phyloP scores from a whole-genome alignment of 2,329 filamentous ascomycete species.

The Microsporum canis region DNA sequence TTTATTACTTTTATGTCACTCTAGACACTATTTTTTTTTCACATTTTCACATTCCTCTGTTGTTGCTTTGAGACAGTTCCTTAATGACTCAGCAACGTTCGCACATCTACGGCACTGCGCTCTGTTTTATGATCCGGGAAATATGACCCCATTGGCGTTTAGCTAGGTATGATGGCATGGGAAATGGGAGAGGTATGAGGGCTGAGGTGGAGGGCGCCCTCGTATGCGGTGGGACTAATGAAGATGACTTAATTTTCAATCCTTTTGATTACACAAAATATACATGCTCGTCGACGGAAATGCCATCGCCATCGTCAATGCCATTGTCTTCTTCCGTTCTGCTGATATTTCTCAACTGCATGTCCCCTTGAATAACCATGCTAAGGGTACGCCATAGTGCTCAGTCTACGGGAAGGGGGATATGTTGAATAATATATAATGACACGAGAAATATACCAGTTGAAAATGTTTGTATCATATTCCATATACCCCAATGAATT shows the following conservation, averaged over 20 bases:
- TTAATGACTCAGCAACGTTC: not conserved
- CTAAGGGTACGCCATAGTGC: too few species aligned
- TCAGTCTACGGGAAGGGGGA: too few species aligned
- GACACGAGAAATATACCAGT: too few species aligned
- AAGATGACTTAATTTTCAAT: not conserved
- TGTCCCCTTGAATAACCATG: not conserved
- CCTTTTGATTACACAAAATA: not conserved
- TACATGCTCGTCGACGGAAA: not conserved
- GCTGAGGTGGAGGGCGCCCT: not conserved
- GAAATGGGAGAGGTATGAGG: not conserved
- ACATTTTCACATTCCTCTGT: not conserved
- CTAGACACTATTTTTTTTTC: not conserved
- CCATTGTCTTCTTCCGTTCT: too few species aligned
- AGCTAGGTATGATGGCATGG: constrained; percentile 2
- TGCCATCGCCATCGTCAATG: not conserved
- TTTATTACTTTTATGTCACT: constrained; percentile 5
- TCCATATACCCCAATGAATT: too few species aligned
- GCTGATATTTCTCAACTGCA: not conserved
- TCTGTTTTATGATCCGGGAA: constrained; percentile 2
- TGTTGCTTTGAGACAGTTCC: not conserved
- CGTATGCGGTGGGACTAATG: not conserved
- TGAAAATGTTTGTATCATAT: too few species aligned
- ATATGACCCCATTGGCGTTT: not conserved
- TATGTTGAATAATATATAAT: too few species aligned
- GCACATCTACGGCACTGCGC: not conserved